Conservation (phyloP, 495 filamentous ascomycete genomes). For the Platismatia glauca region DNA sequence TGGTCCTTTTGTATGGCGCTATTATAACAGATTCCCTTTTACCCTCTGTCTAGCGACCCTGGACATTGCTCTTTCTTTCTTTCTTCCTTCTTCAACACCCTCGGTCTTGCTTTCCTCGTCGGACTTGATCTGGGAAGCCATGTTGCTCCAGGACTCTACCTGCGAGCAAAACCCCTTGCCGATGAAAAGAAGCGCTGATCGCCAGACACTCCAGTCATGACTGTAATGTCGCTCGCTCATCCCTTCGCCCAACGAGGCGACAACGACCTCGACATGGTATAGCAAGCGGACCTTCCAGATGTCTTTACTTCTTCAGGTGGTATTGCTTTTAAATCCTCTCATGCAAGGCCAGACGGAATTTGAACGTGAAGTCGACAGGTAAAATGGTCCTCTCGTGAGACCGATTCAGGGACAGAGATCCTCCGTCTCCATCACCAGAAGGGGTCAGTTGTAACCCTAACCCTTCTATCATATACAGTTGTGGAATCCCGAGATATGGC, state of each 20-base stretch:
- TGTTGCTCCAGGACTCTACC: background rate
- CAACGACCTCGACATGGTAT: background rate
- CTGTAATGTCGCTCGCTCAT: background rate
- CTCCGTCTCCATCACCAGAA: too few relatives aligned
- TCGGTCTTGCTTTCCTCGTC: background rate
- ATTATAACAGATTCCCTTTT: background rate
- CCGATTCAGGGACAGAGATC: background rate
- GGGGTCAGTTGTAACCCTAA: too few relatives aligned
- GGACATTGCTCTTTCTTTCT: too few relatives aligned
- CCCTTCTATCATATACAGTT: too few relatives aligned
- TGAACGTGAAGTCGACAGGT: background rate
- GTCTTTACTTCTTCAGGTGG: too few relatives aligned
- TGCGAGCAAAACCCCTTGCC: background rate
- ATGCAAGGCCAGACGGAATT: background rate
- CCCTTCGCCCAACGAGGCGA: background rate
- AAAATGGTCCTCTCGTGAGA: background rate
- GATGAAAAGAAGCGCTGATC: background rate
- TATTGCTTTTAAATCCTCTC: background rate
- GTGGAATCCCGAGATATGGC: too few relatives aligned
- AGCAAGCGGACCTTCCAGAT: background rate
- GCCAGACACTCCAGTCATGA: background rate
- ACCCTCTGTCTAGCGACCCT: background rate
- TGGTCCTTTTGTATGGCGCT: background rate
- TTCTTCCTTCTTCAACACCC: background rate
- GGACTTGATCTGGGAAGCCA: background rate